phyloP scores from a whole-genome alignment of 176 grass and related monocot species.

The Microstegium vimineum region DNA sequence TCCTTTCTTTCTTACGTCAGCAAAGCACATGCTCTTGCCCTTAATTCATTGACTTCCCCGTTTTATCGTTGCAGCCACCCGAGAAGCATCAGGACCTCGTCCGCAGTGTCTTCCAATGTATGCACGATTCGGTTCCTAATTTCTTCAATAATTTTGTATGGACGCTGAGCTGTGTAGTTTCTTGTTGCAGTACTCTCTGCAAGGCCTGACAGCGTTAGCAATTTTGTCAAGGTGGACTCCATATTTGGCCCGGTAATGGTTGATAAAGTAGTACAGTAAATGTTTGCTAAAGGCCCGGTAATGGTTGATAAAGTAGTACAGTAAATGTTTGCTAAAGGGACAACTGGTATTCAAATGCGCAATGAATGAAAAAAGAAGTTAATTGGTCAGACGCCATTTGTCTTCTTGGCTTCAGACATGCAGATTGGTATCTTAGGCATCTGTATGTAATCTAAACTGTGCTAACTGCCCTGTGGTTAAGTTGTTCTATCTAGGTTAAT shows the following conservation, averaged over 20 bases:
- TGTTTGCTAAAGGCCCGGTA: too few relatives aligned
- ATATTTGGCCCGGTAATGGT: conserved; percentile 74
- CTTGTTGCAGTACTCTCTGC: conserved; percentile 62
- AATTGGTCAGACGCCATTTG: not conserved
- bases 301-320: not conserved
- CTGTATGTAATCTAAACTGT: not conserved
- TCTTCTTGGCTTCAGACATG: not conserved
- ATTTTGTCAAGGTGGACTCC: conserved; percentile 58
- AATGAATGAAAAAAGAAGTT: not conserved
- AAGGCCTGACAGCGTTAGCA: conserved; percentile 73
- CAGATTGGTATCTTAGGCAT: not conserved
- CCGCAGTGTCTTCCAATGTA: conserved; percentile 74
- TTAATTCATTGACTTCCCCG: not conserved
- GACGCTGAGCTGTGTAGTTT: conserved; percentile 1
- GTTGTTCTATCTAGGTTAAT: not conserved
- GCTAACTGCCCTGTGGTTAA: not conserved
- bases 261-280: not conserved
- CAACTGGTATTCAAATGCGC: not conserved
- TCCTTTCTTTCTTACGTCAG: not conserved
- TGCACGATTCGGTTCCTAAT: not conserved
- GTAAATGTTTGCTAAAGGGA: conserved; percentile 19
- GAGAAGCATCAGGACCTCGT: conserved; percentile 89
- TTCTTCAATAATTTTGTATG: not conserved
- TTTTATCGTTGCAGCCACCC: conserved; percentile 52
- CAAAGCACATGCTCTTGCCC: not conserved